Percentiles rank a stretch among this genome's conserved stretches.
These are phyloP conservation scores for Baorangia bicolor DNA, from an alignment of 768 basidiomycete genomes.

Conservation along the genomic window DNA sequence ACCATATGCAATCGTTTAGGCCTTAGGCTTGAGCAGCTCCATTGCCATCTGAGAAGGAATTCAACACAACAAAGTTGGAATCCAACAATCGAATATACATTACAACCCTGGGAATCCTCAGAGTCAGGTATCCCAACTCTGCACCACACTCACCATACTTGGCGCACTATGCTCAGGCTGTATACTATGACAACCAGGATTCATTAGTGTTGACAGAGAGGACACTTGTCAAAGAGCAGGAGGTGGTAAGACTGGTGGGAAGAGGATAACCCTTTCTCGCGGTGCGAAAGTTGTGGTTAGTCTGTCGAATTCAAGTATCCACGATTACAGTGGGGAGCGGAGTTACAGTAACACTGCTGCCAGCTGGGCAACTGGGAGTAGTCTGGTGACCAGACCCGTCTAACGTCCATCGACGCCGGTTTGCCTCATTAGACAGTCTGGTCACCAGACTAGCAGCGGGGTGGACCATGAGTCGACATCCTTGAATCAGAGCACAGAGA, in stretches of 20 bases:
- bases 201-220: constrained; percentile 1
- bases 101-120: constrained; percentile 34
- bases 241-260: constrained; percentile 13
- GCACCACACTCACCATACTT: constrained; percentile 3
- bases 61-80: constrained; percentile 43
- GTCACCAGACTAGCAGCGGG: too few relatives aligned
- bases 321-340: too few relatives aligned
- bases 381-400: too few relatives aligned
- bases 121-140: neutral
- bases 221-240: neutral
- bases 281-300: too few relatives aligned
- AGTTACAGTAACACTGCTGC: too few relatives aligned
- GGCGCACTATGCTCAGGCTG: constrained; percentile 1
- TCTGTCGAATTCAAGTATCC: too few relatives aligned
- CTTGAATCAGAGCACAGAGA: too few relatives aligned
- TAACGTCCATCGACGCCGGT: too few relatives aligned
- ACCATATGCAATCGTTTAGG: constrained; percentile 46
- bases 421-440: too few relatives aligned
- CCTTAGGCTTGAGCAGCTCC: constrained; percentile 49
- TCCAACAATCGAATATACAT: constrained; percentile 48
- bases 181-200: constrained; percentile 12
- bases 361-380: too few relatives aligned
- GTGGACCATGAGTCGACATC: too few relatives aligned
- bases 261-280: constrained; percentile 2
- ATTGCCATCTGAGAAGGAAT: constrained; percentile 38